Evolutionary conservation across 2,329 filamentous ascomycete genomes (phyloP), one percentile per base, ranked within the genome.

Genomic region (Calcarisporium arbuscula): DNA sequence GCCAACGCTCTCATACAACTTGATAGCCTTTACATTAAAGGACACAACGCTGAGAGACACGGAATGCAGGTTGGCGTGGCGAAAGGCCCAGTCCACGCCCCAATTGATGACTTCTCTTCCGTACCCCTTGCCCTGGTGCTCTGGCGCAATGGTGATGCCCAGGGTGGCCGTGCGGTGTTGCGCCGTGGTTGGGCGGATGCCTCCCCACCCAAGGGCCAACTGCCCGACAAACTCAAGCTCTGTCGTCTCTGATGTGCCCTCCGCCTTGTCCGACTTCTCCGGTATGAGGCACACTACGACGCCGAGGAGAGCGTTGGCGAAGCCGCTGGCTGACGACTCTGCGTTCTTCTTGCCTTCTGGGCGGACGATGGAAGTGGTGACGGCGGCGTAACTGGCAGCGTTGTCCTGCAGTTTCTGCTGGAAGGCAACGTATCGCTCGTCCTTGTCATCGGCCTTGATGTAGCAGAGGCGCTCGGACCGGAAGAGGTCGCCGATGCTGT

Each of bases 41-140:
- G 48, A 58, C 27, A 65, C 61, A 6, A 56, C 58, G 7, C 49
- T 44, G 12, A 72, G 54, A 22, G 49, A 50, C 19, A 72, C 57
- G 8, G 60, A 52, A 41, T 71, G 67, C 52, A 71, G 42, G 8
- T 60, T 62, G 4, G 54, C 64, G 19, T 55, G 52, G 19, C 42
- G 42, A 44, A 72, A 72, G 1, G 60, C 61, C 57, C 65, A 71
- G 29, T 64, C 55, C n/a, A 69, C 43, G 6, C 52, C 58, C 67
- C 65, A 73, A 19, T 51, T 48, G 36, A 72, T 61, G 5, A 64
- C 62, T 44, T 71, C 67, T 14, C 46, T 46, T 5, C 68, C 67
- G 40, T 70, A 71, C 0, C 68, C 64, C 22, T 52, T 43, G 15
- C 52, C 49, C 38, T 67, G 62, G 41, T 59, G 56, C 5, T 35